Base-by-base conservation (phyloP, 306 rosid species). In the Clitoria ternatea region DNA sequence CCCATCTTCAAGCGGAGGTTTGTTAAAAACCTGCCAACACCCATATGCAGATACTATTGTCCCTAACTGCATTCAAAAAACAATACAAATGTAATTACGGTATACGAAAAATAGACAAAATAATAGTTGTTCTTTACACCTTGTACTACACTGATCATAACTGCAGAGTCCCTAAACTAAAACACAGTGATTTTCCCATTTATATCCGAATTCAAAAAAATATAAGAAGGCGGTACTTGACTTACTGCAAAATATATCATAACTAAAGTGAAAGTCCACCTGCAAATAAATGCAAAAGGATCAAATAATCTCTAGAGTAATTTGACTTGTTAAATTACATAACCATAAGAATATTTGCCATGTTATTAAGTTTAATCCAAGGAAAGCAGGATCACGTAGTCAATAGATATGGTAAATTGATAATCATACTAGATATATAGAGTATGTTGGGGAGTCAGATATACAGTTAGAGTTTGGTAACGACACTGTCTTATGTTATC, bases 201-300 rank as follows among this genome's bases (percentile, higher is more conserved):
- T 18, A 14, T 10, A 47, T 48, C 40, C 29, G 19, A 24, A 48
- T 22, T 45, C 53, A 68, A 45, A 74, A 45, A 0, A n/a, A 5
- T 69, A n/a, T 14, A 53, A 39, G 19, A 77, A 30, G 52, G 40
- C 18, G 4, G 59, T 13, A 48, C 27, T 70, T 49, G 60, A 83
- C 96, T 53, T 79, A 88, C 97, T 79, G 69, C 89, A 78, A 91
- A 91, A 49, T 91, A 91, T 75, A 86, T 36, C 72, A 82, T 81
- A 40, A 91, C 91, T 73, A 91, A 76, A 6, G 89, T 50, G 84
- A 85, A 88, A 70, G 97, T 88, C 97, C 97, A 91, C 84, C 97
- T 91, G 89, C 80, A 81, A 79, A 66, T 66, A 63, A 53, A 49
- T 36, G 40, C 32, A 40, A 63, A 12, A 42, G 27, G 47, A 66